Evolutionary conservation across 257 asterid genomes (phyloP), one percentile per base, ranked within the genome.

Genomic region (Plantago elongata): DNA sequence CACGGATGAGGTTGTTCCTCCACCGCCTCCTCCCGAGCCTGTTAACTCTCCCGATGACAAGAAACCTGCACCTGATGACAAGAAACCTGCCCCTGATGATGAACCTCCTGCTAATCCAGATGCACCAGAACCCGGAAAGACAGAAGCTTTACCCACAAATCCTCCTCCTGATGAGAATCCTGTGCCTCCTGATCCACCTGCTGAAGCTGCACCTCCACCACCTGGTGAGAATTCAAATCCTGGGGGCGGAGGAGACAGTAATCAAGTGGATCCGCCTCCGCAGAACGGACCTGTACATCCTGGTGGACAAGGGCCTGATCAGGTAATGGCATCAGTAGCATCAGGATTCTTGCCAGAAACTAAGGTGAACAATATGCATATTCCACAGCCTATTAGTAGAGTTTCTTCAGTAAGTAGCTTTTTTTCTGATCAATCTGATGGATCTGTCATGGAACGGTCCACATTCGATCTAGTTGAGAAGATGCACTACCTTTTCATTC

Each of bases 381-480:
- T 79, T 37, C 89, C 95, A 0, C 78, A 74, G 60, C 93, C 96
- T 4, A 77, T 87, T 38, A 84, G 90, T 66, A 87, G 93, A 0
- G 85, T 78, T 5, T 76, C 95, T 29, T 90, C 97, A 0, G 90
- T 87, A 0, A 75, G 88, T 9, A 89, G 97, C 77, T 89, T 87
- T 44, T 49, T 69, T 18, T 83, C 97, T 5, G 96, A 90, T 49
- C 77, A 62, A 62, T 78, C 89, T 0, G 97, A 84, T 2, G 60
- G 82, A 64, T 76, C 83, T 2, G 44, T 80, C 5, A 73, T 83
- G 13, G 96, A 90, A 45, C 81, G 78, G 49, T 80, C 93, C 69
- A 59, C 95, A n/a, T 90, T 90, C 73, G 97, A 90, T 46, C 83
- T 90, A 0, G 97, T 90, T 0, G 97, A 90, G 57, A 90, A 90